phyloP scores from a whole-genome alignment of 192 early-diverging fungal species.

The Coemansia sp. region DNA sequence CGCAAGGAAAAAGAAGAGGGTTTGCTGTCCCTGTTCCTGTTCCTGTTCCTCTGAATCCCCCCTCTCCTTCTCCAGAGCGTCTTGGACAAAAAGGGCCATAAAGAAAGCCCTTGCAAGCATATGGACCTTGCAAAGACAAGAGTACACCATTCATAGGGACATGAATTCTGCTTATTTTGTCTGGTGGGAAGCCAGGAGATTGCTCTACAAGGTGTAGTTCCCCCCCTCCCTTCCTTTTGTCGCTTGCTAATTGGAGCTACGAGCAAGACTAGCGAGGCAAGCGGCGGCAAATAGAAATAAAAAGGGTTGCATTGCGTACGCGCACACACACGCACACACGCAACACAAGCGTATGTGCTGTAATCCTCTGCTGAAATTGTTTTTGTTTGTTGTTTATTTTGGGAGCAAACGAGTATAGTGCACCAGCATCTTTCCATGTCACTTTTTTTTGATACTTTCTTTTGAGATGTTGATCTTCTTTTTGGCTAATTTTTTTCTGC shows the following conservation, averaged over 20 bases:
- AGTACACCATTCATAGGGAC: too few species aligned
- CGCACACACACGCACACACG: background rate
- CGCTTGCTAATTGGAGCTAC: too few species aligned
- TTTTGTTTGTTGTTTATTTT: background rate
- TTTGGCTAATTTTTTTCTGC: too few species aligned
- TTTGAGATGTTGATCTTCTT: slow-evolving; percentile 3
- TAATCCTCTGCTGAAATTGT: background rate
- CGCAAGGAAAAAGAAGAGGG: background rate
- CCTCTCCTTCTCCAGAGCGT: too few species aligned
- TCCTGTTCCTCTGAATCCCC: background rate
- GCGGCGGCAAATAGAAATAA: background rate
- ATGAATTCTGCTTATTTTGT: background rate
- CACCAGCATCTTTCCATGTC: background rate
- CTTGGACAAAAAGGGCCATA: background rate
- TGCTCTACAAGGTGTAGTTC: background rate
- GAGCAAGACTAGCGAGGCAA: too few species aligned
- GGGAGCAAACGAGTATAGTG: background rate
- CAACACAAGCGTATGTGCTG: background rate
- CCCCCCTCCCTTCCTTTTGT: too few species aligned
- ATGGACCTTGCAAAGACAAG: too few species aligned
- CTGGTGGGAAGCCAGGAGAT: background rate
- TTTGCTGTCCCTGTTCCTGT: background rate
- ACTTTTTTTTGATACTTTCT: too few species aligned
- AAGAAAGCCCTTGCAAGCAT: too few species aligned
- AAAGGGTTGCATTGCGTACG: slow-evolving; percentile 5